Conservation (phyloP, 208 protist genomes). For the Acanthamoeba lenticulata region DNA sequence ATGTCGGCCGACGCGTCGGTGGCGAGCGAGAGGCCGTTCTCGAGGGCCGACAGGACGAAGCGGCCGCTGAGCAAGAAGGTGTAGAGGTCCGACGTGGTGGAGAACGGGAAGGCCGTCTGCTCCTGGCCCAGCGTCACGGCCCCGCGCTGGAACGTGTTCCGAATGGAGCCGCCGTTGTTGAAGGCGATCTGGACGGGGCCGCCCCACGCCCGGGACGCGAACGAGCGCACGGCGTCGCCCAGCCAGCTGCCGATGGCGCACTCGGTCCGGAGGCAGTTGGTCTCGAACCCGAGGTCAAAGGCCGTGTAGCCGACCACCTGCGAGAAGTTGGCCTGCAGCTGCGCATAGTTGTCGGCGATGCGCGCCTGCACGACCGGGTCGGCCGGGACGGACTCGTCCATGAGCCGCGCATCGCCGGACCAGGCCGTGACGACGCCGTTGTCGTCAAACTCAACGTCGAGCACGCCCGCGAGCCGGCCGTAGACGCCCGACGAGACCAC, state of each 20-base stretch:
- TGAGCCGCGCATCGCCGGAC: not conserved
- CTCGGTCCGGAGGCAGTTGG: constrained; percentile 29
- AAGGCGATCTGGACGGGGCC: not conserved
- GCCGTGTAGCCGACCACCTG: not conserved
- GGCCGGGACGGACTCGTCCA: constrained; percentile 3
- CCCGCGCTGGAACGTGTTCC: not conserved
- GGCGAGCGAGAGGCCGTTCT: constrained; percentile 15
- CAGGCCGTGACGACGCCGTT: constrained; percentile 14
- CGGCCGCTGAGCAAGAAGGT: not conserved
- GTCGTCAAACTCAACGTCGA: constrained; percentile 55
- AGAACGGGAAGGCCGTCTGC: constrained; percentile 54
- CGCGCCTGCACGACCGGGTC: not conserved
- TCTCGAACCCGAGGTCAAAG: constrained; percentile 10
- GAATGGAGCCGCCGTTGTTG: constrained; percentile 25
- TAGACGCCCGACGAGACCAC: constrained; percentile 30
- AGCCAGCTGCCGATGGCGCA: not conserved
- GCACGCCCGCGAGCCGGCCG: not conserved
- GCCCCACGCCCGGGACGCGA: not conserved
- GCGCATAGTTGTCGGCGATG: not conserved
- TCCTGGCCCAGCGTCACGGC: constrained; percentile 5
- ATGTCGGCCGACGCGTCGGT: not conserved
- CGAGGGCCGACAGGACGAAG: not conserved
- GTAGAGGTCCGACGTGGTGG: constrained; percentile 1
- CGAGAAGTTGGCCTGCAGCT: constrained; percentile 29
- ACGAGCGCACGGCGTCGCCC: not conserved